Evolutionary conservation across 2,329 filamentous ascomycete genomes (phyloP), one percentile per base, ranked within the genome.

Genomic region (Fusarium pseudocircinatum): DNA sequence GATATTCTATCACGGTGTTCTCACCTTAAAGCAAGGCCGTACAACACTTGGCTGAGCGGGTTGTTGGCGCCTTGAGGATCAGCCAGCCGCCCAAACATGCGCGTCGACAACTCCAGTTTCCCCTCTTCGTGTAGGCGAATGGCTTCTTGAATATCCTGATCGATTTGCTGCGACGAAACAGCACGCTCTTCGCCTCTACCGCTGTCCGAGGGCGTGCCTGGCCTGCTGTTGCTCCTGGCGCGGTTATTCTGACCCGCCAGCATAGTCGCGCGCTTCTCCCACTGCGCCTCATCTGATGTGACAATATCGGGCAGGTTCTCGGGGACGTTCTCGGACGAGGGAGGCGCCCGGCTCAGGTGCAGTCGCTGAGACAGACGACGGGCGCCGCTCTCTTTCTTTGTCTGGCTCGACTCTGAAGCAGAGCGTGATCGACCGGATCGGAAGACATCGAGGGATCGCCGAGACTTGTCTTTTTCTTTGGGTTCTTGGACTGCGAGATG

Each of bases 191-290:
- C 42, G 30, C 81, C 75, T 59, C 77, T 78, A 22, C 46, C 42
- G 54, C 39, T 67, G 58, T 36, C 77, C 69, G n/a, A 77, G 67
- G 85, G 83, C 18, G 84, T 82, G 15, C 78, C 72, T 9, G 87
- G 84, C 24, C 81, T 82, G 40, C 71, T 73, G 46, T 34, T 68
- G 73, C 83, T 85, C 72, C 84, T 83, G 65, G 83, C 82, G 75
- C 83, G 79, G 75, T 88, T 86, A 75, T 88, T 90, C 75, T 88
- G 87, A 75, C 89, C 89, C 37, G 94, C 96, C 73, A 98, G 85
- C 67, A 97, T 89, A n/a, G 95, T 98, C 34, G 96, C 96, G 68
- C 96, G 88, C 84, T 93, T 92, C 87, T 98, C 96, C 96, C 96
- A 99, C 83, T 93, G 89, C 67, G 90, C 90, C 85, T 97, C 93